Evolutionary conservation across 2,329 filamentous ascomycete species (phyloP), one percentile per base, ranked within the genome.

Genomic region (Chlorencoelia australis): DNA sequence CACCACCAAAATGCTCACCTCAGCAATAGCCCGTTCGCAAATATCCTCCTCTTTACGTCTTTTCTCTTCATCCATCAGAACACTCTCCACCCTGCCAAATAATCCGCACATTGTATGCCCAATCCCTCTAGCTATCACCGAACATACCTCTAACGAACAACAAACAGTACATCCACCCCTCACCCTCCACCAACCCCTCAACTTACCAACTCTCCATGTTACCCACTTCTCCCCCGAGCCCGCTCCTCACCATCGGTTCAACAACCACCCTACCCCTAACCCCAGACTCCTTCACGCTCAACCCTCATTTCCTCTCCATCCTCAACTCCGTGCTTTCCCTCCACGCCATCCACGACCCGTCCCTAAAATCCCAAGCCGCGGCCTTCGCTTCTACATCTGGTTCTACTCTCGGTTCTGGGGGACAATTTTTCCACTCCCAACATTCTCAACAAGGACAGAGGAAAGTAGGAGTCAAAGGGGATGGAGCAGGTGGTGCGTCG

Each of bases 341-440:
- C 36, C 59, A 79, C 44, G 75, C 73, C 3, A 61, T 67, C 29
- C 46, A 67, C n/a, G 77, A 81, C 40, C 68, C 71, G 4, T 61
- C 62, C 20, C 60, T 80, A 1, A 56, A 64, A 40, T 62, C 63
- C 7, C 74, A 81, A 51, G 77, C 75, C 0, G 63, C 65, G 24
- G 73, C 71, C 1, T 73, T 78, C 44, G 75, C 76, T 3, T 68
- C 69, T 2, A 68, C 73, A 0, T 74, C 72, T 3, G 71, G 69
- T 1, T 61, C 66, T 17, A 66, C 63, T 16, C 60, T 75, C 4
- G 68, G 69, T 7, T 68, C 65, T n/a, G n/a, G 0, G 68, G 68
- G 1, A 72, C 70, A 1, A 62, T 60, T 30, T 69, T 68, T 50
- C 70, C 69, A 7, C 9, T 19, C 42, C 62, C 62, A 7, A 62